Evolutionary conservation across 768 basidiomycete genomes (phyloP).

Genomic region (Lentinula lateritia): DNA sequence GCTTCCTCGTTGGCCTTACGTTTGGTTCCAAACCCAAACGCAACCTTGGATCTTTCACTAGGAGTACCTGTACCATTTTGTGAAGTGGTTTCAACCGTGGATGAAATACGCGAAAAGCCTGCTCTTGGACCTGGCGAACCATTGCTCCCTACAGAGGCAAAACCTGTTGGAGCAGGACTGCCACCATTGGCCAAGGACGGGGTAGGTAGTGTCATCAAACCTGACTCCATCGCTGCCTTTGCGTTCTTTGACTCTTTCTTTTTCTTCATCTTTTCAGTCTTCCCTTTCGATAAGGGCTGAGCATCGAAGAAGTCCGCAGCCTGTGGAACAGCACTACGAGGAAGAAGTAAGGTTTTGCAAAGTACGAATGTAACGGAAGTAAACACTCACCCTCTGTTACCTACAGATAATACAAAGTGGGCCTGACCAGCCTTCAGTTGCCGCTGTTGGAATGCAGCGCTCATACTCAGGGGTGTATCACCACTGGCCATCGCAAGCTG

Average conservation of each 20-base stretch:
- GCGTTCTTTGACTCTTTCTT: constrained; percentile 67
- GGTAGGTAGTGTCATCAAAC: constrained; percentile 72
- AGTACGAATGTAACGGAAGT: constrained; percentile 10
- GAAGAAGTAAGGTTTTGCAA: not conserved
- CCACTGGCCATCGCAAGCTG: constrained; percentile 90
- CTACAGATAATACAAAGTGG: constrained; percentile 92
- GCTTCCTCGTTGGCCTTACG: constrained; percentile 73
- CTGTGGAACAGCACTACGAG: constrained; percentile 77
- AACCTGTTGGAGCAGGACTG: constrained; percentile 40
- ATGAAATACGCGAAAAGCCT: constrained; percentile 47
- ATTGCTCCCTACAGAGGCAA: constrained; percentile 17
- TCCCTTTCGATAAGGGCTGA: constrained; percentile 77
- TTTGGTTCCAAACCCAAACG: constrained; percentile 74
- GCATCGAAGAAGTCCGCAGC: constrained; percentile 74
- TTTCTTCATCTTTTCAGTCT: constrained; percentile 76
- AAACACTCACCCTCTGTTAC: constrained; percentile 75
- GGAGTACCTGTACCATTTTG: constrained; percentile 54
- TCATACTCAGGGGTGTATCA: constrained; percentile 96
- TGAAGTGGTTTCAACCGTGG: constrained; percentile 47
- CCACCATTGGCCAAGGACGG: constrained; percentile 35
- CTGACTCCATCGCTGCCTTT: constrained; percentile 41
- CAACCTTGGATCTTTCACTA: constrained; percentile 65
- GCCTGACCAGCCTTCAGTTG: constrained; percentile 95
- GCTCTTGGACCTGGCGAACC: constrained; percentile 17
- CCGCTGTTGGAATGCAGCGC: constrained; percentile 84